These are phyloP conservation scores for Solanum peruvianum DNA, from an alignment of 257 asterid genomes.

Conservation along the genomic window DNA sequence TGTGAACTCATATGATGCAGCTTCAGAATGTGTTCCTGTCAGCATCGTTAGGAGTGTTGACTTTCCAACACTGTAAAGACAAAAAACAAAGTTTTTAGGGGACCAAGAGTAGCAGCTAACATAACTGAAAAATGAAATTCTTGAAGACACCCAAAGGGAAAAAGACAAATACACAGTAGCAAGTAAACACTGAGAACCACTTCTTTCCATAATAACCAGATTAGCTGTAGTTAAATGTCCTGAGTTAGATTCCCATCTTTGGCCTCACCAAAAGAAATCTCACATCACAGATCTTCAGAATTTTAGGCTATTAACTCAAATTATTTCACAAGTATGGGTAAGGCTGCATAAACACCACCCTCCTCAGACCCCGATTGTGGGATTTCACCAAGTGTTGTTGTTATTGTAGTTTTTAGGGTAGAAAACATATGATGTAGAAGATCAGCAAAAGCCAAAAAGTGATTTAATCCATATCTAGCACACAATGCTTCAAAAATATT, in stretches of 20 bases:
- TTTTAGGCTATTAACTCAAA: neutral
- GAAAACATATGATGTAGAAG: neutral
- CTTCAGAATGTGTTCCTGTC: conserved; percentile 98
- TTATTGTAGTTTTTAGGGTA: neutral
- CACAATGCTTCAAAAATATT: neutral
- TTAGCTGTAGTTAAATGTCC: neutral
- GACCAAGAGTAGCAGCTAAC: neutral
- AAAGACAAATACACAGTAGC: neutral
- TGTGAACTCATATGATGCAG: conserved; percentile 95
- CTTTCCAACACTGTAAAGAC: conserved; percentile 70
- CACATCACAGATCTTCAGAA: neutral
- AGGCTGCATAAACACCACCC: neutral
- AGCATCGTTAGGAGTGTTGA: conserved; percentile 88
- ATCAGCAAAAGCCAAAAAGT: neutral
- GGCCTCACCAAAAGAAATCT: neutral
- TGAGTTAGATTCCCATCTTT: neutral
- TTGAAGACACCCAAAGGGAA: neutral
- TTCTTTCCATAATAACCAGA: neutral
- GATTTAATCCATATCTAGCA: neutral
- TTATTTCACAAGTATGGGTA: neutral
- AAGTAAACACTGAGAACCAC: neutral
- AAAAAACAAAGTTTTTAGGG: neutral
- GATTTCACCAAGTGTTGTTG: neutral
- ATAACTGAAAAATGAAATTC: neutral
- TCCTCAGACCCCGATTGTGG: neutral